Evolutionary conservation across 2,329 filamentous ascomycete species (phyloP), one percentile per base, ranked within the genome.

Genomic region (Colletotrichum lini): DNA sequence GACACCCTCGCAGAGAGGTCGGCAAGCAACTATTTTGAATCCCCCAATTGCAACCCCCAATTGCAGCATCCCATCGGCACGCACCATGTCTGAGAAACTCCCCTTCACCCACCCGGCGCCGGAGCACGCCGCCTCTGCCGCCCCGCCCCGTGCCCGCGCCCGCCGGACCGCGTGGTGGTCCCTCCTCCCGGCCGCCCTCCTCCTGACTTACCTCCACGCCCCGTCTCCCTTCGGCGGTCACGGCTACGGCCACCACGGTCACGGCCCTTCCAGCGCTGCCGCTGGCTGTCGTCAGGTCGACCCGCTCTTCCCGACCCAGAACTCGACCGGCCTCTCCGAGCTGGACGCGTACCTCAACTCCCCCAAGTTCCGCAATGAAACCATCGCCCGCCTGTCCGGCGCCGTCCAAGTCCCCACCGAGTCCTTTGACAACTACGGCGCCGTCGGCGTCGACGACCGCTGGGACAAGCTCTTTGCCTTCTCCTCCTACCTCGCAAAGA

Each of bases 401-500:
- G 82, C 86, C 26, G 82, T 91, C 40, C 84, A 86, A 74, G 83
- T 90, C 35, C 87, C 87, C 0, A 89, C 88, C 1, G 81, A 88
- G 58, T 86, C 85, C 0, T 89, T 84, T 65, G 88, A 90, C 74
- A 84, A 90, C 72, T 80, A 90, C 72, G 87, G 86, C 4, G 79
- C 80, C 0, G 79, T 91, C 18, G 87, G 86, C 40, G 80, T 84
- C 52, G 91, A 92, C 75, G 78, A 84, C 53, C 83, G 88, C 62
- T 93, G 91, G 86, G 84, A 88, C 2, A 83, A 87, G 12, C 87
- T 93, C 74, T 84, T 84, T 54, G 80, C 86, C 3, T 85, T 93
- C 64, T 86, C 87, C 7, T 76, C 77, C 9, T 86, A 86, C 44
- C 79, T 91, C 42, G 75, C 84, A 66, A 74, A 81, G 67, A 83